Percentiles rank a stretch among this genome's conserved stretches.
Evolutionary conservation across 768 basidiomycete species (phyloP).

Genomic region (Auricularia heimuer): DNA sequence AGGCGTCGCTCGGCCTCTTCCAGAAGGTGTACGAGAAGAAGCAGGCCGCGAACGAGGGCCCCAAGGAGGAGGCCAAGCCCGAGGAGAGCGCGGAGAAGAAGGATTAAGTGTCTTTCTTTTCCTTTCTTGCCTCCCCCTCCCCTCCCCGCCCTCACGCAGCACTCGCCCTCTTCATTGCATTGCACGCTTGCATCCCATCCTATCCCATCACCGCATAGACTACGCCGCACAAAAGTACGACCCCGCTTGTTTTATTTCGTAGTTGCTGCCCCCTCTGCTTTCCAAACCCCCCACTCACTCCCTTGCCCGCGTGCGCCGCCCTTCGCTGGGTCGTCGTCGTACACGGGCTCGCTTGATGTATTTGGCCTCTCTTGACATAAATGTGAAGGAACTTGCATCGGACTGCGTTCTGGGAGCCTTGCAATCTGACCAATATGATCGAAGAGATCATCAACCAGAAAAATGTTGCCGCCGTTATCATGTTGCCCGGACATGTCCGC

Average conservation of each 20-base stretch:
- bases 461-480: too few relatives aligned
- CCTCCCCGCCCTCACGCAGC: constrained; percentile 1
- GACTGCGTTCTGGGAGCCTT: not conserved
- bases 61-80: constrained; percentile 24
- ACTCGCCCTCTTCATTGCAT: constrained; percentile 2
- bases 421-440: too few relatives aligned
- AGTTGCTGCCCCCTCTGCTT: not conserved
- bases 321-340: not conserved
- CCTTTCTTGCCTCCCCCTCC: constrained; percentile 2
- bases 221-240: constrained; percentile 7
- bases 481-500: too few relatives aligned
- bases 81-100: constrained; percentile 64
- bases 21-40: constrained; percentile 95
- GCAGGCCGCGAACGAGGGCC: constrained; percentile 42
- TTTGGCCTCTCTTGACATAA: not conserved
- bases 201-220: not conserved
- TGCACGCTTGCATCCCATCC: constrained; percentile 4
- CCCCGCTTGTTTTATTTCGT: constrained; percentile 1
- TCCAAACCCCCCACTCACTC: constrained; percentile 9
- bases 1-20: constrained; percentile 93
- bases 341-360: not conserved
- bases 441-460: too few relatives aligned
- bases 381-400: not conserved
- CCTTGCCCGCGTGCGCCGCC: not conserved
- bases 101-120: constrained; percentile 39